Conservation (phyloP, 2,329 filamentous ascomycete species). For the Ascochyta koolunga region DNA sequence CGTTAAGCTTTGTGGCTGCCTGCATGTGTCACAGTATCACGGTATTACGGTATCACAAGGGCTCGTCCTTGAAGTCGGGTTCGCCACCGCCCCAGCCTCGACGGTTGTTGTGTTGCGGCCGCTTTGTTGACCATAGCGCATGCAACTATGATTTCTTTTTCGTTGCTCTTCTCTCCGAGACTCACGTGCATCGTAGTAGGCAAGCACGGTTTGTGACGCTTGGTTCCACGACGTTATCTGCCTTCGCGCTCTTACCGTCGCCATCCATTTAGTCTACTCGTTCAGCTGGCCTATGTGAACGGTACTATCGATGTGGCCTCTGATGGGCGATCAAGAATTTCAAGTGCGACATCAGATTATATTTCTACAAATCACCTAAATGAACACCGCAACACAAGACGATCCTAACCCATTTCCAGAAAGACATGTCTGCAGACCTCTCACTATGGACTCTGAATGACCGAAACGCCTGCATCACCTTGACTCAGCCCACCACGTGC, state of each 20-base stretch:
- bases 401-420: background rate
- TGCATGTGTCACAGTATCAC: conserved; percentile 8
- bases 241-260: conserved; percentile 7
- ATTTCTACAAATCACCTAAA: background rate
- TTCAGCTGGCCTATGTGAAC: background rate
- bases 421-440: background rate
- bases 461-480: background rate
- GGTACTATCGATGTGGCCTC: background rate
- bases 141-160: conserved; percentile 16
- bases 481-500: conserved; percentile 14
- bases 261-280: background rate
- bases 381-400: background rate
- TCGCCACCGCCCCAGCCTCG: background rate
- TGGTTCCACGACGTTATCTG: conserved; percentile 3
- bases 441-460: background rate
- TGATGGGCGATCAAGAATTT: background rate
- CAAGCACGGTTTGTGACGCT: conserved; percentile 8
- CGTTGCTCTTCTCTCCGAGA: conserved; percentile 8
- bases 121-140: conserved; percentile 3
- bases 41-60: conserved; percentile 1
- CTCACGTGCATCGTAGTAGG: conserved; percentile 5
- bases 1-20: conserved; percentile 19
- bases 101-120: conserved; percentile 7
- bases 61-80: background rate
- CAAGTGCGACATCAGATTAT: background rate